A percentile compares a stretch with the other conserved stretches of the same genome.
Conservation (phyloP, 371 early-diverging fungal species). For the Vittaforma corneae region DNA sequence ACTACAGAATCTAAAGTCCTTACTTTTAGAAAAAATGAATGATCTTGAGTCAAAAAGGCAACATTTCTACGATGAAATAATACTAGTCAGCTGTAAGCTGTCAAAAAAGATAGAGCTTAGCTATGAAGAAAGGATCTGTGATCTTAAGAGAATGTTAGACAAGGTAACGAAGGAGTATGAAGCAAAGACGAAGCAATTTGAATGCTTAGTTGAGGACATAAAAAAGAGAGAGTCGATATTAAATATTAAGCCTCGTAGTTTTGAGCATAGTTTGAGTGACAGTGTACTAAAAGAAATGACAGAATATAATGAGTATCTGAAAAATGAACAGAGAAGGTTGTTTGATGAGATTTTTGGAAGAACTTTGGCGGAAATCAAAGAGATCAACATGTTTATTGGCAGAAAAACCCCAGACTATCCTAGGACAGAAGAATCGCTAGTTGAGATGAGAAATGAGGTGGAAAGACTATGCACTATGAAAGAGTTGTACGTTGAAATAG, state of each 20-base stretch:
- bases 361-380: background rate
- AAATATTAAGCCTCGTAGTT: background rate
- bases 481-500: constrained; percentile 25
- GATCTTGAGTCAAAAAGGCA: constrained; percentile 24
- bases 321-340: constrained; percentile 23
- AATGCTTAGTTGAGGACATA: constrained; percentile 19
- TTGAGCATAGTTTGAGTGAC: constrained; percentile 7
- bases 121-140: constrained; percentile 19
- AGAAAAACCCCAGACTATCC: constrained; percentile 14
- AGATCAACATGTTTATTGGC: constrained; percentile 14
- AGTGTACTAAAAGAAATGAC: constrained; percentile 9
- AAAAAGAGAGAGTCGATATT: constrained; percentile 4
- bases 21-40: background rate
- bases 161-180: constrained; percentile 15
- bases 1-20: background rate
- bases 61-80: constrained; percentile 28
- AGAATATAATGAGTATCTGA: constrained; percentile 14
- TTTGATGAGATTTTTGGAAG: constrained; percentile 38
- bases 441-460: constrained; percentile 33
- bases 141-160: constrained; percentile 26
- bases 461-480: constrained; percentile 23
- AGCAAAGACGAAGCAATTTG: constrained; percentile 19
- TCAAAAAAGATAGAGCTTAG: background rate
- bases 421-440: constrained; percentile 19
- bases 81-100: constrained; percentile 13